Base-by-base conservation (phyloP, 257 asterid genomes). In the Ajuga chamaepitys region DNA sequence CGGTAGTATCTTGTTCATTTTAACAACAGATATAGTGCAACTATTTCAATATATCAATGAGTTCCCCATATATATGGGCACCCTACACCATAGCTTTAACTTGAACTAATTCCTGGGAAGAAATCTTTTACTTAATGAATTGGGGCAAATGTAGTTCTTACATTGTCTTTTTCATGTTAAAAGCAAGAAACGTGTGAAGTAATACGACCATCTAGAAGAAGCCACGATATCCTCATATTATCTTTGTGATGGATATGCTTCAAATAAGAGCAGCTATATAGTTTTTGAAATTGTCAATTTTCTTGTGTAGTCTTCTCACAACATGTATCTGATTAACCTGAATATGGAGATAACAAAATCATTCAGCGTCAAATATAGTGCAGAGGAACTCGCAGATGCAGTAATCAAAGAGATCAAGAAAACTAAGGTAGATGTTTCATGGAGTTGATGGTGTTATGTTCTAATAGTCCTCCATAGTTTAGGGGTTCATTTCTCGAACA, bases 271-370 rank as follows among this genome's bases (percentile, higher is more conserved):
- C 34, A 59, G 38, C 34, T 41, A 59, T 21, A 11, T n/a, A 40
- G 21, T 9, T 35, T 42, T 16, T 47, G 54, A 47, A 28, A 28
- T 61, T 62, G 20, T 44, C 24, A 18, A 24, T 22, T 40, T 44
- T 30, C 67, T 44, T 14, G 17, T 28, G 56, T 16, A 9, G 21
- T 28, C 4, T 16, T 70, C 30, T 46, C 46, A 4, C 70, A 1
- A 56, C 80, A 94, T 97, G 96, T 94, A 94, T 60, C 74, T 94
- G 85, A 30, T 94, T 57, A 86, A 80, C 81, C 99, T 91, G 6
- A 80, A 76, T 56, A 90, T 88, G 96, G 77, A 73, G 83, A 93
- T 90, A n/a, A 74, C 77, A 57, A 81, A 86, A 79, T 90, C 91
- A 74, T 88, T 85, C 20, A 95, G 99, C 37, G 80, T 78, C 53